These are phyloP conservation scores for Leccinum ochraceum DNA, from an alignment of 768 basidiomycete genomes.

Conservation along the genomic window DNA sequence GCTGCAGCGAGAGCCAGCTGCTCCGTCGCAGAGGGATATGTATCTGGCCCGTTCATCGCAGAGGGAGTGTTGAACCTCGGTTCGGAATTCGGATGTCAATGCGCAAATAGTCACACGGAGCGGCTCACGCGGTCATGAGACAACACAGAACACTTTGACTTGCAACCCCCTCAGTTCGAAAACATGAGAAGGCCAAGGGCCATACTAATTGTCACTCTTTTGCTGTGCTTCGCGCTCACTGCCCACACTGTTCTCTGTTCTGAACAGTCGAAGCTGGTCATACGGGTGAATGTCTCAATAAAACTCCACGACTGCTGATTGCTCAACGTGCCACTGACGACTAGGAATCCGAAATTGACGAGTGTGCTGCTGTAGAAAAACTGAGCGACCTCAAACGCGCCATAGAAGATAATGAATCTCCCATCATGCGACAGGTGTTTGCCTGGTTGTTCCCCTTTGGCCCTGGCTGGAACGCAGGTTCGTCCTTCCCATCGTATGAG, in stretches of 20 bases:
- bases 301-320: conserved; percentile 4
- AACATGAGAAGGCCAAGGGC: conserved; percentile 23
- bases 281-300: conserved; percentile 30
- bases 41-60: neutral
- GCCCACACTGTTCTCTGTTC: conserved; percentile 21
- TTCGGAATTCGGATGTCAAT: conserved; percentile 26
- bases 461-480: conserved; percentile 82
- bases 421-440: conserved; percentile 79
- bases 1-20: conserved; percentile 54
- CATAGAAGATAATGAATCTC: conserved; percentile 65
- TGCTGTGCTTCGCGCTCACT: conserved; percentile 33
- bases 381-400: conserved; percentile 61
- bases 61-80: neutral
- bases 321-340: conserved; percentile 10
- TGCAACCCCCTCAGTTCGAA: conserved; percentile 5
- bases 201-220: conserved; percentile 46
- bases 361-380: conserved; percentile 42
- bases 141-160: conserved; percentile 3
- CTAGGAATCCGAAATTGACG: conserved; percentile 46
- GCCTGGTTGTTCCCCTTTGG: conserved; percentile 85
- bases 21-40: conserved; percentile 56
- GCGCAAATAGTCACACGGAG: conserved; percentile 8
- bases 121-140: neutral
- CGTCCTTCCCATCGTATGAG: conserved; percentile 13
- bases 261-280: conserved; percentile 26